Base-by-base conservation (phyloP, 1,284 basidiomycete genomes). In the Paramarasmius palmivorus region DNA sequence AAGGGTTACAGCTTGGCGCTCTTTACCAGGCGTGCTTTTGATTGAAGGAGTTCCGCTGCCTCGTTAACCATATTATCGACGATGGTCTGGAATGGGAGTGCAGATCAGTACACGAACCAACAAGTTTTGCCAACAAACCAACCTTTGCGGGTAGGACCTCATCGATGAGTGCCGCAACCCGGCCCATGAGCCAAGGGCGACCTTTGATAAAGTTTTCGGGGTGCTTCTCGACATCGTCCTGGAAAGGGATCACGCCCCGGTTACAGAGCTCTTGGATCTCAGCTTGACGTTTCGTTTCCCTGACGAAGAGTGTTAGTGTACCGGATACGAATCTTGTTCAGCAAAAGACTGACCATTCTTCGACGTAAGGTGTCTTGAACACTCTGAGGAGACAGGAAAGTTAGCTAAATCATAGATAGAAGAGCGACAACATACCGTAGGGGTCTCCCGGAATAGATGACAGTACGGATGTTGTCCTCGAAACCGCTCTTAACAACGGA, bases 401-500 rank as follows among this genome's bases (percentile, higher is more conserved):
- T n/a, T n/a, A n/a, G n/a, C n/a, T n/a, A n/a, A n/a, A n/a, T n/a
- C n/a, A n/a, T n/a, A n/a, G n/a, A n/a, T n/a, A n/a, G n/a, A n/a
- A n/a, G n/a, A n/a, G n/a, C n/a, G n/a, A n/a, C n/a, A n/a, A n/a
- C n/a, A n/a, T n/a, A n/a, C 39, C 93, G 84, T 60, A 97, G 74
- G 8, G 94, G 95, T 32, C 94, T 85, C 19, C 94, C 94, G 50
- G 88, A 90, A 74, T 86, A 95, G 64, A 95, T 95, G 46, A 93
- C 66, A 8, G 93, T 94, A 19, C 84, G 83, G 49, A 86, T 75
- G 9, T 84, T 85, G 67, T 91, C 91, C 52, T 87, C 88, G 62
- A 80, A 85, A 6, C 84, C 76, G 22, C 86, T 84, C 54, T 73
- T 78, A 39, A 89, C 53, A 20, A 91, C 65, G 61, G 82, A 77